Evolutionary conservation across 2,329 filamentous ascomycete genomes (phyloP).

Genomic region (Cladosporium colombiae): DNA sequence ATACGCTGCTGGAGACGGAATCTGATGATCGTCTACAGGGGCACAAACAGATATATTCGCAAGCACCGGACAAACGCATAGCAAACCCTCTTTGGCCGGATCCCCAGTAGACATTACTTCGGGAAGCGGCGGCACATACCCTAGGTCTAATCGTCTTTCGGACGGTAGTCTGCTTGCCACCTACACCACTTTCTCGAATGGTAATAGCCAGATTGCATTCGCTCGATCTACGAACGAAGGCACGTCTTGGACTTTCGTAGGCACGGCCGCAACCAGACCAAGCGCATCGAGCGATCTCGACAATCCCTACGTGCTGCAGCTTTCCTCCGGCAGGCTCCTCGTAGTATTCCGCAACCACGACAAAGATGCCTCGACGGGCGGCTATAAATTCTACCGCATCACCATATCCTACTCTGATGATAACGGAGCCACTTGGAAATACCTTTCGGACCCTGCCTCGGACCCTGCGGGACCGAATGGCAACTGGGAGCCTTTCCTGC

Average conservation of each 20-base stretch:
- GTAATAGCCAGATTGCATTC: slow-evolving; percentile 28
- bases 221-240: slow-evolving; percentile 26
- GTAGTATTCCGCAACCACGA: slow-evolving; percentile 41
- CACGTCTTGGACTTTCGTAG: slow-evolving; percentile 26
- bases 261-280: slow-evolving; percentile 26
- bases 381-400: slow-evolving; percentile 43
- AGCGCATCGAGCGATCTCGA: slow-evolving; percentile 33
- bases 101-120: slow-evolving; percentile 25
- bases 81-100: slow-evolving; percentile 24
- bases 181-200: slow-evolving; percentile 30
- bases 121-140: slow-evolving; percentile 30
- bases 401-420: slow-evolving; percentile 47
- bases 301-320: slow-evolving; percentile 38
- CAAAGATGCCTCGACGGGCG: slow-evolving; percentile 20
- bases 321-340: slow-evolving; percentile 37
- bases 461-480: slow-evolving; percentile 35
- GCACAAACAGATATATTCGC: not conserved
- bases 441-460: slow-evolving; percentile 32
- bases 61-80: not conserved
- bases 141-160: slow-evolving; percentile 35
- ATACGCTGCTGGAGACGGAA: not conserved
- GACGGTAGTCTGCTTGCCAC: slow-evolving; percentile 36
- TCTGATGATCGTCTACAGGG: not conserved
- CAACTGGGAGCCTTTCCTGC: slow-evolving; percentile 51
- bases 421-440: slow-evolving; percentile 42